Evolutionary conservation across 2,329 filamentous ascomycete species (phyloP).

Genomic region (Monilinia vaccinii-corymbosi): DNA sequence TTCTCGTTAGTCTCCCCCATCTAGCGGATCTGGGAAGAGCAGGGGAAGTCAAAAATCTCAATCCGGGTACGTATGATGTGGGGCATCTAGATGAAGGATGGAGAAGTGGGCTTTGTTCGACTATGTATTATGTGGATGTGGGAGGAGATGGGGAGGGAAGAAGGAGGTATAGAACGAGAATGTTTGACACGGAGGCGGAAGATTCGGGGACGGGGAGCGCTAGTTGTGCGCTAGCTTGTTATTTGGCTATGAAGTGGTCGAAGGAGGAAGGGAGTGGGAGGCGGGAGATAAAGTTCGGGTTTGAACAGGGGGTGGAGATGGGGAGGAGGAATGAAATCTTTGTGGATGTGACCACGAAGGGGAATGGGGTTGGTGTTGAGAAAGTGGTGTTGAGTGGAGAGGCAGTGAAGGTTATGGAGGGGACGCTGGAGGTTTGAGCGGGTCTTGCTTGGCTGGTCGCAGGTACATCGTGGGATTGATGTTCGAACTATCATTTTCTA

Average conservation of each 20-base stretch:
- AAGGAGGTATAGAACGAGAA: constrained; percentile 44
- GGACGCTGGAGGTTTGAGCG: constrained; percentile 12
- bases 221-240: constrained; percentile 46
- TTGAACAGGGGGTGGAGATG: constrained; percentile 62
- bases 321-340: constrained; percentile 32
- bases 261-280: constrained; percentile 22
- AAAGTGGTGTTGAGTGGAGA: constrained; percentile 19
- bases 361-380: constrained; percentile 11
- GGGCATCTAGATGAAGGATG: constrained; percentile 22
- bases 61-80: constrained; percentile 25
- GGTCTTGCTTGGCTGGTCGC: fast-evolving
- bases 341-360: constrained; percentile 17
- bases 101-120: constrained; percentile 16
- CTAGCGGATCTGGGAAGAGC: constrained; percentile 38
- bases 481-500: not conserved
- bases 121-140: constrained; percentile 25
- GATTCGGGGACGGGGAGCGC: constrained; percentile 58
- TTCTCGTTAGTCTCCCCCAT: constrained; percentile 52
- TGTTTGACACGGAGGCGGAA: constrained; percentile 39
- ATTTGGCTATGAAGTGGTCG: constrained; percentile 39
- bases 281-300: constrained; percentile 34
- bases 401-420: constrained; percentile 22
- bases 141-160: constrained; percentile 23
- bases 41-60: constrained; percentile 25
- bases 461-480: not conserved